Percentiles rank a stretch among this genome's conserved stretches.
These are phyloP conservation scores for Nephelium lappaceum DNA, from an alignment of 345 rosid genomes.

Conservation along the genomic window DNA sequence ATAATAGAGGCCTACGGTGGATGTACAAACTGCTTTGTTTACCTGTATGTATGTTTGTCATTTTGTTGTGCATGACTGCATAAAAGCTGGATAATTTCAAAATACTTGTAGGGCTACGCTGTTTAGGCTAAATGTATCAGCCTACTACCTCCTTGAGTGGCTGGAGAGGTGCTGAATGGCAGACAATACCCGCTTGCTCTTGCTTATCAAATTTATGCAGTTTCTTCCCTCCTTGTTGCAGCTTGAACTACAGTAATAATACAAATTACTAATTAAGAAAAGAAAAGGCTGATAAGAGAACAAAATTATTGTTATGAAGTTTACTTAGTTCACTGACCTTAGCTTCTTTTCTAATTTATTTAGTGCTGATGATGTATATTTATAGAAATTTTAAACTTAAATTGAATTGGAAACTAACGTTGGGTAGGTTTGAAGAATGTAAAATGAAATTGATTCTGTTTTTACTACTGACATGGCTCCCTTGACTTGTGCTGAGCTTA, in stretches of 20 bases:
- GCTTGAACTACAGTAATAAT: background rate
- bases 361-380: too few relatives aligned
- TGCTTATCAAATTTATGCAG: background rate
- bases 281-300: background rate
- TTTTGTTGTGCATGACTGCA: background rate
- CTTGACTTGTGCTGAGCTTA: too few relatives aligned
- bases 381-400: too few relatives aligned
- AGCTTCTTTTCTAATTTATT: background rate
- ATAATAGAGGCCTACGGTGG: background rate
- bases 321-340: background rate
- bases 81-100: background rate
- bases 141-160: background rate
- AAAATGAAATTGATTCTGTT: too few relatives aligned
- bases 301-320: background rate
- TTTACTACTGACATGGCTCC: too few relatives aligned
- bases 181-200: background rate
- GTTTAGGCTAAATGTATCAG: background rate
- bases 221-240: background rate
- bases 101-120: background rate
- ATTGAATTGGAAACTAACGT: too few relatives aligned
- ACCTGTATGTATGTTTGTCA: background rate
- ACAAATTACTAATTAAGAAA: slow-evolving; percentile 1
- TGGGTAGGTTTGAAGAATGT: too few relatives aligned
- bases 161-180: background rate
- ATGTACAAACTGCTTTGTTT: background rate